phyloP scores from a whole-genome alignment of 768 basidiomycete genomes.

The Pleurotus giganteus region DNA sequence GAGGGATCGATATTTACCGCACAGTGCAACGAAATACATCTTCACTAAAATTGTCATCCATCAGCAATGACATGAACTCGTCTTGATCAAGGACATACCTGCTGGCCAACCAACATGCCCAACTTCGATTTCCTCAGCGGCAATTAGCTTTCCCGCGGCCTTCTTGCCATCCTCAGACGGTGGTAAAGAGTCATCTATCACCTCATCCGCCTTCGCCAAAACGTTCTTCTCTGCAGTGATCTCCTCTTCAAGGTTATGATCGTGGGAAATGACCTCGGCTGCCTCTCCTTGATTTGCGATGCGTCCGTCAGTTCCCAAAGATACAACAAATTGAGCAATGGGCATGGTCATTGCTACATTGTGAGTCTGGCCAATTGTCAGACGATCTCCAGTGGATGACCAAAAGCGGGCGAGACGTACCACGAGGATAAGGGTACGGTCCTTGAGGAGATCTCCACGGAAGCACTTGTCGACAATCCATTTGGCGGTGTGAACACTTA shows the following conservation, averaged over 20 bases:
- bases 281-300: slow-evolving; percentile 43
- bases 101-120: slow-evolving; percentile 43
- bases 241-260: slow-evolving; percentile 43
- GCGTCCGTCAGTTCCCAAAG: slow-evolving; percentile 41
- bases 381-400: background rate
- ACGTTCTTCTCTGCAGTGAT: slow-evolving; percentile 38
- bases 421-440: slow-evolving; percentile 44
- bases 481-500: slow-evolving; percentile 44
- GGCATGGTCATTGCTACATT: slow-evolving; percentile 44
- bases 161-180: slow-evolving; percentile 16
- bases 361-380: slow-evolving; percentile 34
- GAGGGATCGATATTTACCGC: slow-evolving; percentile 18
- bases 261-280: slow-evolving; percentile 36
- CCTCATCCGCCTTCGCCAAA: slow-evolving; percentile 15
- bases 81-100: background rate
- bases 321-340: slow-evolving; percentile 44
- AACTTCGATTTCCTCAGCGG: slow-evolving; percentile 46
- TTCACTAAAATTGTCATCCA: slow-evolving; percentile 15
- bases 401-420: slow-evolving; percentile 15
- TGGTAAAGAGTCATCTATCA: slow-evolving; percentile 17
- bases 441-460: slow-evolving; percentile 37
- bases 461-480: slow-evolving; percentile 54
- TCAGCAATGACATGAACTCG: background rate
- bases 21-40: slow-evolving; percentile 22
- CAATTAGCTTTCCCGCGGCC: slow-evolving; percentile 44